Evolutionary conservation across 202 grass and related monocot genomes (phyloP).

Genomic region (Elaeis oleifera): DNA sequence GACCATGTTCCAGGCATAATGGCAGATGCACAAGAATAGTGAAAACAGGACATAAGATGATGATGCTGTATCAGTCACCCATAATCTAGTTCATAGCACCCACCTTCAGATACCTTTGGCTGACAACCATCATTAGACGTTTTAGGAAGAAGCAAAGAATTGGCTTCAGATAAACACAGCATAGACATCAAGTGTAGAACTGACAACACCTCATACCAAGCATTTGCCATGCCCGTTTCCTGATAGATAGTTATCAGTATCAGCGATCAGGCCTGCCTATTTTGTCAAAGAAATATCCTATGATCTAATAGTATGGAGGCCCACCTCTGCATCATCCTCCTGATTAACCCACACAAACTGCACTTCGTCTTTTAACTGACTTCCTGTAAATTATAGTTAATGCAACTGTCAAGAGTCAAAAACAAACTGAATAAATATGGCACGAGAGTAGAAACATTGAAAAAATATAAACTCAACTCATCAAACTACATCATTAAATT

Average conservation of each 20-base stretch:
- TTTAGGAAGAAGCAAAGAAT: conserved; percentile 58
- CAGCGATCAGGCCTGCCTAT: neutral
- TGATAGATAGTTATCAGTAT: conserved; percentile 4
- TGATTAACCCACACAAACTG: conserved; percentile 56
- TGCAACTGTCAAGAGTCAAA: conserved; percentile 11
- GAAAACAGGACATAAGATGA: too few species aligned
- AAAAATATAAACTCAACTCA: conserved; percentile 4
- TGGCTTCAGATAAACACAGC: conserved; percentile 49
- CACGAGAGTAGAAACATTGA: neutral
- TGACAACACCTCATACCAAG: conserved; percentile 63
- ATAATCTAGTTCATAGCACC: neutral
- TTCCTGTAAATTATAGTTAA: conserved; percentile 32
- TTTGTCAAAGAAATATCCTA: neutral
- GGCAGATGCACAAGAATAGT: too few species aligned
- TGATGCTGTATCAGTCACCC: too few species aligned
- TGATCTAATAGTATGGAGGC: neutral
- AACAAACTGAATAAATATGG: conserved; percentile 6
- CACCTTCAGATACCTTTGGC: conserved; percentile 62
- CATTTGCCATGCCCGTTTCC: conserved; percentile 45
- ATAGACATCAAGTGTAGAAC: conserved; percentile 59
- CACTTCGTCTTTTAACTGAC: conserved; percentile 35
- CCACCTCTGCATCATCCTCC: conserved; percentile 60
- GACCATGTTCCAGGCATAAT: too few species aligned
- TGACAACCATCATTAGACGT: conserved; percentile 39
- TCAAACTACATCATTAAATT: neutral